A percentile compares a stretch with the other conserved stretches of the same genome.
Conservation (phyloP, 352 stramenopile genomes). For the Saprolegnia parasitica region DNA sequence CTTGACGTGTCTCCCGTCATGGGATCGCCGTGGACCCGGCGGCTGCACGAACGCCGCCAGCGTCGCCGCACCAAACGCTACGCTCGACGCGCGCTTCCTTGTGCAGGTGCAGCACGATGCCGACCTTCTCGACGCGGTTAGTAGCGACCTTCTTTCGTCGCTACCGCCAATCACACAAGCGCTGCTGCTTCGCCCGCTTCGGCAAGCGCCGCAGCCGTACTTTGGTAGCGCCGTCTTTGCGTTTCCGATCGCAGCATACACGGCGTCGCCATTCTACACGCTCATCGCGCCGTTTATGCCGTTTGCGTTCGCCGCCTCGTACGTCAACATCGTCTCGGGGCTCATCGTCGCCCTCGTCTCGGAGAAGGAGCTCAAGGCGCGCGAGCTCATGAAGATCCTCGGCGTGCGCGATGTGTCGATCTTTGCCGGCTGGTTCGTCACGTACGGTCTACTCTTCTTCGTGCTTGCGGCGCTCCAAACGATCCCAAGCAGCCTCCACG, state of each 20-base stretch:
- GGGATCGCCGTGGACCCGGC: constrained; percentile 34
- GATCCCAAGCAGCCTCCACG: constrained; percentile 30
- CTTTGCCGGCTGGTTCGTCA: constrained; percentile 28
- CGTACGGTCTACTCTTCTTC: constrained; percentile 30
- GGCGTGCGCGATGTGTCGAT: constrained; percentile 35
- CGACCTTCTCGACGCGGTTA: neutral
- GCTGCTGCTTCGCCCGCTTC: constrained; percentile 43
- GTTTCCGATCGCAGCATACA: constrained; percentile 49
- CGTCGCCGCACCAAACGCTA: neutral
- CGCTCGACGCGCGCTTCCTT: neutral
- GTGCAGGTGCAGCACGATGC: constrained; percentile 5
- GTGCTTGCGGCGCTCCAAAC: constrained; percentile 38
- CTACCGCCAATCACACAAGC: neutral
- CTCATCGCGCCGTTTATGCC: constrained; percentile 72
- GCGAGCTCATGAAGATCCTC: constrained; percentile 71
- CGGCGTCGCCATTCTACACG: constrained; percentile 69
- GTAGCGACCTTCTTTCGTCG: neutral
- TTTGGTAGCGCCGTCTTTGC: constrained; percentile 46
- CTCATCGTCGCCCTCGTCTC: constrained; percentile 82
- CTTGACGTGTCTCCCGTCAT: constrained; percentile 58
- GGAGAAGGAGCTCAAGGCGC: constrained; percentile 65
- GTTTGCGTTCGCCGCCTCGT: constrained; percentile 90
- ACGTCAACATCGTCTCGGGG: constrained; percentile 88
- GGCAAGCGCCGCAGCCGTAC: constrained; percentile 56
- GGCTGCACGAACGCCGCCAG: constrained; percentile 48